A percentile compares a stretch with the other conserved stretches of the same genome.
These are phyloP conservation scores for Dichotomopilus funicola DNA, from an alignment of 2,329 filamentous ascomycete genomes.

Conservation along the genomic window DNA sequence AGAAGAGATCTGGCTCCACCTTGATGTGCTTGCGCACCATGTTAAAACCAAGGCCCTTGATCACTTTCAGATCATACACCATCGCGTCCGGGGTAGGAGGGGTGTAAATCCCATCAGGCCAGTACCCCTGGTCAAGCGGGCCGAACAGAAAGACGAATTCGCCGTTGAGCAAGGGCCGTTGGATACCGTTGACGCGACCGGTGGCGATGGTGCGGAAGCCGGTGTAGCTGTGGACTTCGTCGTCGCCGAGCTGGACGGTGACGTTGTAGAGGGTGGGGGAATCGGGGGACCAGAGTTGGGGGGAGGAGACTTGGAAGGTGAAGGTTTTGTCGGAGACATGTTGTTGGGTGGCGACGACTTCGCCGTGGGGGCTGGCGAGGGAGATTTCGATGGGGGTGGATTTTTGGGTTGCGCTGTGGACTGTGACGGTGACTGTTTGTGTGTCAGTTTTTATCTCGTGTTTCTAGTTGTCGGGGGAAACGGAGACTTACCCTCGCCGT, in stretches of 20 bases:
- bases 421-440: conserved; percentile 44
- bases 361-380: conserved; percentile 32
- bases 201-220: conserved; percentile 60
- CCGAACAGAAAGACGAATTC: conserved; percentile 62
- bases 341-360: conserved; percentile 36
- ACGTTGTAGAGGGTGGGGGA: conserved; percentile 59
- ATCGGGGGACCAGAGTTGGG: conserved; percentile 59
- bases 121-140: conserved; percentile 64
- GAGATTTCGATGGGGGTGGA: conserved; percentile 32
- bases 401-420: conserved; percentile 37
- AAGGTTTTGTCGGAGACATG: conserved; percentile 46
- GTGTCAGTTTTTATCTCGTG: neutral
- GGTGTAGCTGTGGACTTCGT: conserved; percentile 57
- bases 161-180: conserved; percentile 60
- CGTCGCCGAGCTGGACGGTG: conserved; percentile 44
- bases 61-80: conserved; percentile 55
- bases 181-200: conserved; percentile 50
- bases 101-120: conserved; percentile 62
- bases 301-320: conserved; percentile 47
- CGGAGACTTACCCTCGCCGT: conserved; percentile 41
- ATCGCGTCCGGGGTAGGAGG: conserved; percentile 62
- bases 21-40: conserved; percentile 69
- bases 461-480: too few species aligned
- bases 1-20: conserved; percentile 60
- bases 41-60: conserved; percentile 64